Base-by-base conservation (phyloP, 306 rosid species). In the Canavalia gladiata region DNA sequence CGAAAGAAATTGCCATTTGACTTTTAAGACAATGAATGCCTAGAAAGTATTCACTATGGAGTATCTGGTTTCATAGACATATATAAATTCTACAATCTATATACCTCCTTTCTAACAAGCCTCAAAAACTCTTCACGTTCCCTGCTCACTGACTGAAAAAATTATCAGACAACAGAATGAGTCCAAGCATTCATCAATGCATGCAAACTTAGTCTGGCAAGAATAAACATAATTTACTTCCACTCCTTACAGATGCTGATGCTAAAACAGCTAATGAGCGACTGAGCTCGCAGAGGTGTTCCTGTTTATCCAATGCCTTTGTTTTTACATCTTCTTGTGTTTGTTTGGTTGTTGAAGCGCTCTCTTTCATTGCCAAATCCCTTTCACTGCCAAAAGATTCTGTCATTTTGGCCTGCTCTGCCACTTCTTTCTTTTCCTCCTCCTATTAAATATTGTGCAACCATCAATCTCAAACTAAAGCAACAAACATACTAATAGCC, bases 251-350 rank as follows among this genome's bases (percentile, higher is more conserved):
- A 84, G 98, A 94, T 70, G 97, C 93, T 34, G 98, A 94, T 74
- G 98, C 94, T 76, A 94, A 89, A 84, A 94, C 92, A 82, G 97
- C 94, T 86, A 94, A 77, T 43, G 98, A 97, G 2, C 92, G 91
- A 72, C 98, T 94, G 82, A 91, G 83, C 84, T 90, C 89, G 28
- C 90, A 90, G 9, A 91, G 87, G 47, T 94, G 92, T 82, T 91
- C 97, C 70, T 88, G 91, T 75, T 89, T 88, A 51, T 91, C 98
- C 76, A 77, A 71, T 55, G 89, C 60, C 79, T 82, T 88, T 57
- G 87, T 73, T 83, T 68, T 80, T 59, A 43, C 28, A 28, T 59
- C 78, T 68, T 76, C 81, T 18, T 39, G 62, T 80, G 87, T 28
- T 82, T 82, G 59, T 74, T 90, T 70, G 49, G 89, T 33, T 3